A percentile compares a stretch with the other conserved stretches of the same genome.
phyloP scores from a whole-genome alignment of 371 early-diverging fungal species.

The Smittium mucronatum region DNA sequence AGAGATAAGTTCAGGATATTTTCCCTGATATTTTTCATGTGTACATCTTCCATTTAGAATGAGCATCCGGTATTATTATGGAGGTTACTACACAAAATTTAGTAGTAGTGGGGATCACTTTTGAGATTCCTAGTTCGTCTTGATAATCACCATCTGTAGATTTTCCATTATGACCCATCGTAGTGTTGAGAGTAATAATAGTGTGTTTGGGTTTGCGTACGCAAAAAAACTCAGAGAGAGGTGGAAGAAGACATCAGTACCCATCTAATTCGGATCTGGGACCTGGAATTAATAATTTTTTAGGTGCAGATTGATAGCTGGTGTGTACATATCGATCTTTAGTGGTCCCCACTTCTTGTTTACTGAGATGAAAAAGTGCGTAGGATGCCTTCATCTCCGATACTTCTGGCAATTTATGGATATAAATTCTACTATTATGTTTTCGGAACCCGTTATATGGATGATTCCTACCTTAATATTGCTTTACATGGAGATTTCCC shows the following conservation, averaged over 20 bases:
- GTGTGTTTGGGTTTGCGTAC: not conserved
- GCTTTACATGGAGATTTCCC: not conserved
- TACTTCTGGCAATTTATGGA: not conserved
- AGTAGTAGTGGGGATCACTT: not conserved
- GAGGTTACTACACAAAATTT: not conserved
- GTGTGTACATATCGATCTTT: not conserved
- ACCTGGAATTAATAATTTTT: not conserved
- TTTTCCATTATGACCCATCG: not conserved
- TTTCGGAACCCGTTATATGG: not conserved
- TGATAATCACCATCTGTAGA: not conserved
- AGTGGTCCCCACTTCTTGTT: conserved; percentile 2
- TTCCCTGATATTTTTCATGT: not conserved
- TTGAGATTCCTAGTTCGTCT: not conserved
- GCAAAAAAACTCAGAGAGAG: not conserved
- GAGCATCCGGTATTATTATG: not conserved
- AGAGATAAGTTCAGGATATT: not conserved
- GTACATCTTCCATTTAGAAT: not conserved
- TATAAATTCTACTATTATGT: not conserved
- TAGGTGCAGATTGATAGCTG: not conserved
- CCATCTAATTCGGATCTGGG: not conserved
- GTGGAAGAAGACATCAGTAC: not conserved
- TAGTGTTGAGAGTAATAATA: not conserved
- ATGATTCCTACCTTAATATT: not conserved
- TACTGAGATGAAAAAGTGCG: not conserved
- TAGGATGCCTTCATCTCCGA: not conserved